phyloP scores from a whole-genome alignment of 176 grass and related monocot species.

The Oryza australiensis region DNA sequence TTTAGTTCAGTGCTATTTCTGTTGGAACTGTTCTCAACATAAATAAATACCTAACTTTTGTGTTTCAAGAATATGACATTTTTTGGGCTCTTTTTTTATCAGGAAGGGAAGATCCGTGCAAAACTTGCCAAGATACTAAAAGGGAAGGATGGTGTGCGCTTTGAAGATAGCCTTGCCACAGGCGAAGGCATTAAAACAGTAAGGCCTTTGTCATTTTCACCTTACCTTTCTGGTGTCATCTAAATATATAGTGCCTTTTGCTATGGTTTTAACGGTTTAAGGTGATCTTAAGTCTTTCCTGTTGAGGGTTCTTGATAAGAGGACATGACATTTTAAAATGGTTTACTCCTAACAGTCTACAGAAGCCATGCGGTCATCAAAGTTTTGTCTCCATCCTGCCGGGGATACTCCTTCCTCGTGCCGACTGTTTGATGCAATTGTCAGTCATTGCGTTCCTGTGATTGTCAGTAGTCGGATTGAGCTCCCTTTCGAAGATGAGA shows the following conservation, averaged over 20 bases:
- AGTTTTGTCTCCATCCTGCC: constrained; percentile 87
- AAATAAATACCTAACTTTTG: not conserved
- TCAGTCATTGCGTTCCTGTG: constrained; percentile 90
- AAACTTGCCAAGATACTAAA: constrained; percentile 85
- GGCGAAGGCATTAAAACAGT: constrained; percentile 86
- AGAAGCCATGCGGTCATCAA: constrained; percentile 75
- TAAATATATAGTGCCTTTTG: not conserved
- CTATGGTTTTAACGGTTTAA: not conserved
- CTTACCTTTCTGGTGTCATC: not conserved
- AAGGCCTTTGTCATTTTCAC: constrained; percentile 31
- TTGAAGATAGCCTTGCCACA: constrained; percentile 87
- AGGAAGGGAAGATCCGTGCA: constrained; percentile 85
- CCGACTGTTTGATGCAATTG: constrained; percentile 87
- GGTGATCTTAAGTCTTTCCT: not conserved
- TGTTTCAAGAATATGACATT: not conserved
- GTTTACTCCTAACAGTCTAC: constrained; percentile 62
- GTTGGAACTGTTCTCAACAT: not conserved
- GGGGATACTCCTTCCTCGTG: constrained; percentile 94
- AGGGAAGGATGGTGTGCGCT: constrained; percentile 76
- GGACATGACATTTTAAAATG: constrained; percentile 20
- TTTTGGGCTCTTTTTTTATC: constrained; percentile 9
- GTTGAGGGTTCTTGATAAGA: constrained; percentile 17
- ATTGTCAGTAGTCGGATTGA: constrained; percentile 87
- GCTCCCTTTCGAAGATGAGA: constrained; percentile 95
- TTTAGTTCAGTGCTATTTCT: constrained; percentile 7